These are phyloP conservation scores for Tulasnella sp. DNA, from an alignment of 768 basidiomycete genomes.

Conservation along the genomic window DNA sequence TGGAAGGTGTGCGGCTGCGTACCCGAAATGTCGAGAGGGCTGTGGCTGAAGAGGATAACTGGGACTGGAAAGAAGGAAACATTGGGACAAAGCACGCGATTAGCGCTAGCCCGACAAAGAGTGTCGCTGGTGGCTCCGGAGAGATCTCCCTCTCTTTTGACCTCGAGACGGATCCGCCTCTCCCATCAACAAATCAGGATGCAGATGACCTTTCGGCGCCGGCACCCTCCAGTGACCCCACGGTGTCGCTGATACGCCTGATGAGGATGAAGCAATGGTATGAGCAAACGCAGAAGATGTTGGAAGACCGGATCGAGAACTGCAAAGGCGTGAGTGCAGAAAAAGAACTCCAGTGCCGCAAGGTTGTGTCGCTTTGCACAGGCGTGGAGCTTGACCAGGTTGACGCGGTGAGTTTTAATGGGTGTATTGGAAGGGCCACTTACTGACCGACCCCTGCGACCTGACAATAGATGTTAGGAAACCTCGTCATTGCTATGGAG, in stretches of 20 bases:
- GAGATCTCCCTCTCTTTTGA: conserved; percentile 39
- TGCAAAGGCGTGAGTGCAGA: conserved; percentile 75
- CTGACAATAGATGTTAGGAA: conserved; percentile 64
- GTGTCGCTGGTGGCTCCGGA: conserved; percentile 36
- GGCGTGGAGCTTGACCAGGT: conserved; percentile 80
- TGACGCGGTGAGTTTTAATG: conserved; percentile 65
- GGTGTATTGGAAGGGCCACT: conserved; percentile 11
- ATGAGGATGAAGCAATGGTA: conserved; percentile 79
- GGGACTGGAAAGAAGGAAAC: conserved; percentile 82
- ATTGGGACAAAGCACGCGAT: conserved; percentile 31
- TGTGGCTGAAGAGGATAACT: conserved; percentile 61
- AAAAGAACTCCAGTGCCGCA: conserved; percentile 86
- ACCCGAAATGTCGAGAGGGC: conserved; percentile 78
- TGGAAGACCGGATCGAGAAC: conserved; percentile 55
- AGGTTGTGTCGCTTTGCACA: conserved; percentile 80
- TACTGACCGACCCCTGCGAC: conserved; percentile 14
- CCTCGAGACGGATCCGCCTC: conserved; percentile 60
- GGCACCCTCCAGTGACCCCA: conserved; percentile 35
- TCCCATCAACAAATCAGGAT: conserved; percentile 34
- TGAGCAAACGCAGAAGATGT: conserved; percentile 59
- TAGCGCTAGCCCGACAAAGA: conserved; percentile 47
- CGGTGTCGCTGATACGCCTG: conserved; percentile 55
- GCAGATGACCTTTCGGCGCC: background rate
- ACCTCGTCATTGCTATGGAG: conserved; percentile 76
- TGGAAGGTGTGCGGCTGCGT: conserved; percentile 73